These are phyloP conservation scores for Myriosclerotinia duriaeana DNA, from an alignment of 2,329 filamentous ascomycete species.

Conservation along the genomic window DNA sequence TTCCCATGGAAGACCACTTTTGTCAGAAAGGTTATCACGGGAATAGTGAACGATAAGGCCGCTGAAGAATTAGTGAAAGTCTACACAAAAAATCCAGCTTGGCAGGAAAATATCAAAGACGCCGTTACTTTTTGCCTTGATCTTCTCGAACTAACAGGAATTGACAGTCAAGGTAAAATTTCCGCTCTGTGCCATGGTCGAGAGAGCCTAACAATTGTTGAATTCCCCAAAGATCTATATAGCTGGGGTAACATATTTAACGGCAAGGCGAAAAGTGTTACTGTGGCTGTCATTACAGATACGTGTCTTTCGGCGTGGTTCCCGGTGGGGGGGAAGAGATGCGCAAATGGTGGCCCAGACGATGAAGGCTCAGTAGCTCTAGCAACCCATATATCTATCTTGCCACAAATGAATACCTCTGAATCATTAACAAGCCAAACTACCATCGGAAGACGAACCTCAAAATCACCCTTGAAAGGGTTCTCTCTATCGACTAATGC, in stretches of 20 bases:
- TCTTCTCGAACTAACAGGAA: not conserved
- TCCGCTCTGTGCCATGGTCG: not conserved
- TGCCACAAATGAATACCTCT: too few species aligned
- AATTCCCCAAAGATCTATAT: not conserved
- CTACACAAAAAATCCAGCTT: not conserved
- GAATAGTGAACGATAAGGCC: not conserved
- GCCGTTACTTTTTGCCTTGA: not conserved
- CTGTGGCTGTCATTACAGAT: not conserved
- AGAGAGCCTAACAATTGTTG: not conserved
- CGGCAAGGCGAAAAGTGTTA: not conserved
- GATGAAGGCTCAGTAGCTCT: not conserved
- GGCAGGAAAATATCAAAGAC: not conserved
- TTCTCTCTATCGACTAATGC: too few species aligned
- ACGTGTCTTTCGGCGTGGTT: not conserved
- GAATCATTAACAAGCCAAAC: too few species aligned
- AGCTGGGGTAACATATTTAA: not conserved
- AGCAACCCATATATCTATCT: not conserved
- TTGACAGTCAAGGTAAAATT: not conserved
- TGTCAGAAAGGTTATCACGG: not conserved
- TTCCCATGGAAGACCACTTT: not conserved
- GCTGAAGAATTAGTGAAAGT: not conserved
- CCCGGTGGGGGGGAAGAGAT: not conserved
- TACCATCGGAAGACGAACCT: too few species aligned
- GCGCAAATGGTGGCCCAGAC: not conserved
- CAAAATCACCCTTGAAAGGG: too few species aligned